Percentiles rank a stretch among this genome's conserved stretches.
These are phyloP conservation scores for Fusarium sp. DNA, from an alignment of 2,329 filamentous ascomycete genomes.

Conservation along the genomic window DNA sequence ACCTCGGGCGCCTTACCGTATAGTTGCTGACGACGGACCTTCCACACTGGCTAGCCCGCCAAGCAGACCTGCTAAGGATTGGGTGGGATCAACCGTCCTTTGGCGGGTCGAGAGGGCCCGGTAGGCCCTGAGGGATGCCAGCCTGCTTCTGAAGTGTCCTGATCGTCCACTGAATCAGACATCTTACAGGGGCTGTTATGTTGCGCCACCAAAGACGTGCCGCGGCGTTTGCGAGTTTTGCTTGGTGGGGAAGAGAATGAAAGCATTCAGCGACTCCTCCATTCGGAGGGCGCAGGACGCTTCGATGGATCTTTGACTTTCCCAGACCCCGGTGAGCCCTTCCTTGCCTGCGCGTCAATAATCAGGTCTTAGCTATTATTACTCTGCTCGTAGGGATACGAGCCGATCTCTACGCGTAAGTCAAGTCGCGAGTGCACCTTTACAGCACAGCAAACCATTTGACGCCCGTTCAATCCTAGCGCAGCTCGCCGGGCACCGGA, in stretches of 20 bases:
- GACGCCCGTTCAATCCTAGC: neutral
- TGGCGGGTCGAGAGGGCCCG: slow-evolving; percentile 23
- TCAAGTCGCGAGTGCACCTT: slow-evolving; percentile 13
- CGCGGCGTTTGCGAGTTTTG: slow-evolving; percentile 13
- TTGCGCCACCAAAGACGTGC: slow-evolving; percentile 37
- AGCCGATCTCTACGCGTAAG: slow-evolving; percentile 21
- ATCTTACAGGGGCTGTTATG: slow-evolving; percentile 36
- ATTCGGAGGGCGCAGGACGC: slow-evolving; percentile 4
- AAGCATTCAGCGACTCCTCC: slow-evolving; percentile 8
- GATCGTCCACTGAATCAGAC: slow-evolving; percentile 42
- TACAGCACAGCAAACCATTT: slow-evolving; percentile 12
- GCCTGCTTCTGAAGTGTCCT: slow-evolving; percentile 31
- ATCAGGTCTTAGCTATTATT: slow-evolving; percentile 7
- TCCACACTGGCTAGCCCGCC: slow-evolving; percentile 20
- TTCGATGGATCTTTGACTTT: slow-evolving; percentile 24
- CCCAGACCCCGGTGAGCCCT: slow-evolving; percentile 11
- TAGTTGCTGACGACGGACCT: slow-evolving; percentile 5
- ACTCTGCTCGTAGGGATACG: slow-evolving; percentile 20
- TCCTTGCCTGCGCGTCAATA: slow-evolving; percentile 3
- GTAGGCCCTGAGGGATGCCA: slow-evolving; percentile 14
- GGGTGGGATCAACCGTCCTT: slow-evolving; percentile 28
- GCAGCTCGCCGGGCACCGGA: slow-evolving; percentile 7
- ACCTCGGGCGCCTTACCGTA: slow-evolving; percentile 25
- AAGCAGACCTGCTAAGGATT: slow-evolving; percentile 16
- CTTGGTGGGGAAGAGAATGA: slow-evolving; percentile 3